Base-by-base conservation (phyloP, 2,329 filamentous ascomycete genomes). In the Talaromyces sp. region DNA sequence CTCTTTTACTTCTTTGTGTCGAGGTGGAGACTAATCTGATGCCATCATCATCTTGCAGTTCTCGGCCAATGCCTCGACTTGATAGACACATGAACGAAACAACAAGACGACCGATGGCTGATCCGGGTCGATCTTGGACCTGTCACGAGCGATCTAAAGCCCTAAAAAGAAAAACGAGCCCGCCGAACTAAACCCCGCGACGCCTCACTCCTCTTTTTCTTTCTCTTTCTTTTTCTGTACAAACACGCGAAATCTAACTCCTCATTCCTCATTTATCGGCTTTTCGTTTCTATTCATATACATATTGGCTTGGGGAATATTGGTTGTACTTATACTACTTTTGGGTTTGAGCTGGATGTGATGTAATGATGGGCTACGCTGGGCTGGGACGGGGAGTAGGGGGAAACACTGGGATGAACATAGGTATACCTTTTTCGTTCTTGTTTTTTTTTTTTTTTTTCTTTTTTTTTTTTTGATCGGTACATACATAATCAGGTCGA, bases 61-160 rank as follows among this genome's bases (percentile, higher is more conserved):
- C 59, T 62, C 2, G 52, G 60, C 14, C 60, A 62, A 62, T 62
- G 60, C 23, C 52, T 62, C 11, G 60, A 62, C 57, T 54, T 62
- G n/a, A 35, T 62, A 31, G 50, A 55, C 12, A 31, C 50, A 8
- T 61, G n/a, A 55, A 35, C 18, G 23, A 16, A 23, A 55, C 7
- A 31, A 39, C 35, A 31, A 40, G 40, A 31, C 28, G 39, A 40
- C 18, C 16, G 4, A 23, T 23, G 21, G 18, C 14, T 16, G 37
- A 39, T 39, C 54, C 23, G 21, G 54, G 37, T 40, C 54, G 54
- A 57, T 57, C 54, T 16, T 40, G 44, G n/a, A 37, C 35, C 35
- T 40, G 54, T 57, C 54, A 57, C 54, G 54, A 57, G 35, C 21
- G 5, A 35, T 39, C 14, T 8, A 37, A 57, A 57, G 35, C 54